These are phyloP conservation scores for Penicillium ucsense DNA, from an alignment of 495 filamentous ascomycete genomes.

Conservation along the genomic window DNA sequence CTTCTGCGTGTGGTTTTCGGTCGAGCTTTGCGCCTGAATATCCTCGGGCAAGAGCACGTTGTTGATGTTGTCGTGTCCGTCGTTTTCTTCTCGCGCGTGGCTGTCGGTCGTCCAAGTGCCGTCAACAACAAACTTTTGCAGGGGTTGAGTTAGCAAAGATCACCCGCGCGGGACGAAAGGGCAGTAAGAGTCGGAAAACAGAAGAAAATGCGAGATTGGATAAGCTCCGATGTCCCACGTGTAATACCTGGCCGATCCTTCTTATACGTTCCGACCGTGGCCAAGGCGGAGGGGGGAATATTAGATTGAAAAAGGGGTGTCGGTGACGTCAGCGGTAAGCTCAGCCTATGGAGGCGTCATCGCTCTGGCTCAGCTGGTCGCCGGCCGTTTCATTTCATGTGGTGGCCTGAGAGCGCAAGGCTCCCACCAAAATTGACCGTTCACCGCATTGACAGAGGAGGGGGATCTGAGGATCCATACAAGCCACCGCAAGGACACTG, in stretches of 20 bases:
- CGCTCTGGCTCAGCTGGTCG: too few species aligned
- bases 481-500: too few species aligned
- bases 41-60: conserved; percentile 75
- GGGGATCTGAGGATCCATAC: too few species aligned
- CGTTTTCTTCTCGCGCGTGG: conserved; percentile 66
- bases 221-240: too few species aligned
- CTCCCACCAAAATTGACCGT: too few species aligned
- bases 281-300: not conserved
- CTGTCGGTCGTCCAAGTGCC: conserved; percentile 74
- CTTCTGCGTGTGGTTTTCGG: conserved; percentile 5
- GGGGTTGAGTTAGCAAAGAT: not conserved
- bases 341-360: conserved; percentile 17
- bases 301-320: conserved; percentile 6
- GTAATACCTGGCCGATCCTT: too few species aligned
- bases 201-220: too few species aligned
- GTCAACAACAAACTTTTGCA: conserved; percentile 79
- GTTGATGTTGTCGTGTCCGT: conserved; percentile 71
- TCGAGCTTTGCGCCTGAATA: conserved; percentile 33
- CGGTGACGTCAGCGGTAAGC: conserved; percentile 25
- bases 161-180: too few species aligned
- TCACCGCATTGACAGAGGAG: too few species aligned
- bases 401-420: too few species aligned
- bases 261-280: conserved; percentile 13
- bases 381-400: too few species aligned
- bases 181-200: too few species aligned